Conservation (phyloP, 768 basidiomycete genomes). For the Chlorophyllum brunneum region DNA sequence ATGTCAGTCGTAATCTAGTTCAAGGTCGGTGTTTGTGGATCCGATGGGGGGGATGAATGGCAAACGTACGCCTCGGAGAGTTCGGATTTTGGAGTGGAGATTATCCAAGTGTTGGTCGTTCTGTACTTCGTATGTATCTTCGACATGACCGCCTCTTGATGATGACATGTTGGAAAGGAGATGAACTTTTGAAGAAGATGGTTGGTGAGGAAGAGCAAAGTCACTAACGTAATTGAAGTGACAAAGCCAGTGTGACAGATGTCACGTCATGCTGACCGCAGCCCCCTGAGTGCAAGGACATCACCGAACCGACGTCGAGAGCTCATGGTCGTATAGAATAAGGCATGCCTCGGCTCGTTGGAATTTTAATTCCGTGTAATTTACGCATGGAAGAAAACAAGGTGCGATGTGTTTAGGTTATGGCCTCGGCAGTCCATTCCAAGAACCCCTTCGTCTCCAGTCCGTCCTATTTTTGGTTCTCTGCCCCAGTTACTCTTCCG, state of each 20-base stretch:
- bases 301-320: background rate
- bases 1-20: constrained; percentile 83
- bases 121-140: constrained; percentile 79
- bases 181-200: no score
- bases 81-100: constrained; percentile 80
- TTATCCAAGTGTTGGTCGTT: constrained; percentile 85
- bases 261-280: no score
- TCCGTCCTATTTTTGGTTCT: no score
- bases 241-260: background rate
- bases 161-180: constrained; percentile 30
- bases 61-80: constrained; percentile 66
- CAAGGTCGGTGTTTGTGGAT: background rate
- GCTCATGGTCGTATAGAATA: no score
- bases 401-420: background rate
- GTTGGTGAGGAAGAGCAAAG: no score
- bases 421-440: no score
- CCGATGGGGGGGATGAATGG: background rate
- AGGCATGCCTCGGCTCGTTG: no score
- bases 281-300: no score
- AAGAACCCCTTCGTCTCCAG: no score
- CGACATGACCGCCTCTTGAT: constrained; percentile 40
- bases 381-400: no score
- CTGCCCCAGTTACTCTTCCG: no score
- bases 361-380: no score
- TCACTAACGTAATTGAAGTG: background rate